Evolutionary conservation across 352 stramenopile species (phyloP), one percentile per base, ranked within the genome.

Genomic region (Globisporangium uncinulatum): DNA sequence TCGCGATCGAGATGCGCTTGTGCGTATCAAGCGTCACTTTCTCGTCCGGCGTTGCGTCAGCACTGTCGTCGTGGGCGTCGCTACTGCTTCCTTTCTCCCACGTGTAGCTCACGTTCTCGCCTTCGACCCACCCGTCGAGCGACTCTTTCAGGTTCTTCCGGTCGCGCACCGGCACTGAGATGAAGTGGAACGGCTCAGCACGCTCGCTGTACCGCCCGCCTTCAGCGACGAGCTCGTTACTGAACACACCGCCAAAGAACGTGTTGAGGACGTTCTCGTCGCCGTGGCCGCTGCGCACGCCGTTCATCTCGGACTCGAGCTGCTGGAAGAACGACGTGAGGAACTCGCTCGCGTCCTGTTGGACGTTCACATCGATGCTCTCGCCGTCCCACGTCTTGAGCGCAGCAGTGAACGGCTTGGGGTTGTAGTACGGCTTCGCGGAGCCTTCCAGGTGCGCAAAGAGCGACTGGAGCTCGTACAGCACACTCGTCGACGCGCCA

Each of bases 331-430:
- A 97, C n/a, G 83, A 89, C 1, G 89, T 93, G 37, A 98, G 62
- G 59, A 97, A 98, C 67, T 97, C 92, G 36, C 86, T 95, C 3
- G 91, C 92, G 57, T 98, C 92, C 65, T 97, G 89, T 69, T 98
- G 92, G 34, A 95, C 58, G 57, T 88, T 94, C 32, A 97, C 81
- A 64, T 97, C 83, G 49, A 97, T 83, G 10, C 74, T 74, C 60
- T 94, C 76, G 50, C 88, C 89, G 37, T 97, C 86, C 78, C 83
- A 95, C 9, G 92, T 93, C 57, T 93, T 94, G 60, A 97, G 82
- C 29, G 87, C 79, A 1, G 58, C 62, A 10, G 79, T 92, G 58
- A 97, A 89, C 11, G 76, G 57, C 13, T 78, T 73, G 17, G 86
- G 87, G 59, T 94, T 93, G 54, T 89, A 94, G 55, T 93, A 92